Base-by-base conservation (phyloP, 2,329 filamentous ascomycete species). In the Colletotrichum graminicola region DNA sequence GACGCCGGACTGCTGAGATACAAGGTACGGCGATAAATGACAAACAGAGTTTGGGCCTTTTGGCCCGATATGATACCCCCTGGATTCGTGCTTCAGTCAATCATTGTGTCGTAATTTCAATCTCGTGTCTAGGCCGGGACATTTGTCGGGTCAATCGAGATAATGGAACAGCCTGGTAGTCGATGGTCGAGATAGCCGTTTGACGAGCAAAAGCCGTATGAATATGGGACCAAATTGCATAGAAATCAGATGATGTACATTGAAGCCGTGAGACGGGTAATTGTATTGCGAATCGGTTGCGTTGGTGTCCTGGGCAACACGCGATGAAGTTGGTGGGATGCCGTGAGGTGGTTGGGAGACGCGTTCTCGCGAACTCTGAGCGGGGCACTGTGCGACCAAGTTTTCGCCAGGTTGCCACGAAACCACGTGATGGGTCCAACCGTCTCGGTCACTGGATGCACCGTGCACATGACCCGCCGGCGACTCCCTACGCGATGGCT, bases 291-390 rank as follows among this genome's bases (percentile, higher is more conserved):
- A 23, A 52, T 11, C 23, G 21, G 60, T 66, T 73, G 77, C 66
- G 68, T 82, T 78, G 81, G 79, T 80, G 70, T 72, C 43, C 55
- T 72, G 21, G 62, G 36, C 71, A 67, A 71, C 64, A 71, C 69
- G 45, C 23, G 63, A 49, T 67, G 66, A 67, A 71, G 71, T 73
- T 73, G 72, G 72, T 81, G 82, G 80, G 75, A 79, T 80, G 78
- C 76, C 75, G 78, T 79, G 80, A 82, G 75, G 81, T 82, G 77
- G 77, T 76, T 75, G 81, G 80, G 78, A 81, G 81, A 83, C 83
- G 83, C 83, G 83, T 78, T 80, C 76, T 79, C 77, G 79, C 78
- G 76, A 75, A 49, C 55, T 34, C 63, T 60, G 34, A 47, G 67
- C 43, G 61, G 54, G 63, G 59, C 76, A 75, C 75, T 75, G 77